phyloP scores from a whole-genome alignment of 176 grass and related monocot genomes.

The Miscanthus lutarioriparius region DNA sequence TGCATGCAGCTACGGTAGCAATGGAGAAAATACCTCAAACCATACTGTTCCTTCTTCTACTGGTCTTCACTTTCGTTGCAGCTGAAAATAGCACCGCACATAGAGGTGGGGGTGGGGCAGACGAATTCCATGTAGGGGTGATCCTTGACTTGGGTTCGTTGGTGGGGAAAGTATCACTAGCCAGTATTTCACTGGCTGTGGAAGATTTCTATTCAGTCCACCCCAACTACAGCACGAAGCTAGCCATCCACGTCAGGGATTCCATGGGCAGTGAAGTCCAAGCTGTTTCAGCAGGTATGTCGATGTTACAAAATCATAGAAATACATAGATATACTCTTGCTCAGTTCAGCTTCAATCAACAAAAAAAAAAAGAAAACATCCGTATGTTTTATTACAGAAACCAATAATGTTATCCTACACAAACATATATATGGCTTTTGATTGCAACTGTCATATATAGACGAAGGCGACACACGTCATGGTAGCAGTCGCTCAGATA shows the following conservation, averaged over 20 bases:
- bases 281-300: slow-evolving; percentile 52
- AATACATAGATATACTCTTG: background rate
- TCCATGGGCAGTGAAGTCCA: slow-evolving; percentile 32
- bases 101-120: background rate
- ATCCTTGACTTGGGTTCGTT: slow-evolving; percentile 47
- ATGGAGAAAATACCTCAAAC: background rate
- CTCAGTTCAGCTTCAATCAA: background rate
- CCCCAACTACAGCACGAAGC: slow-evolving; percentile 41
- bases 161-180: slow-evolving; percentile 41
- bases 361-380: background rate
- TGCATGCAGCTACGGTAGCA: background rate
- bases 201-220: slow-evolving; percentile 56
- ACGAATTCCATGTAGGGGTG: slow-evolving; percentile 53
- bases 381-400: background rate
- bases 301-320: background rate
- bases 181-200: slow-evolving; percentile 54
- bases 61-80: background rate
- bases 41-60: slow-evolving; percentile 19
- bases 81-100: slow-evolving; percentile 20
- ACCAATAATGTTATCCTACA: background rate
- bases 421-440: background rate
- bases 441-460: background rate
- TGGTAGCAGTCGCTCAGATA: background rate
- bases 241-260: slow-evolving; percentile 42
- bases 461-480: background rate